A percentile compares a stretch with the other conserved stretches of the same genome.
phyloP scores from a whole-genome alignment of 192 early-diverging fungal genomes.

The Lunasporangiospora selenospora region DNA sequence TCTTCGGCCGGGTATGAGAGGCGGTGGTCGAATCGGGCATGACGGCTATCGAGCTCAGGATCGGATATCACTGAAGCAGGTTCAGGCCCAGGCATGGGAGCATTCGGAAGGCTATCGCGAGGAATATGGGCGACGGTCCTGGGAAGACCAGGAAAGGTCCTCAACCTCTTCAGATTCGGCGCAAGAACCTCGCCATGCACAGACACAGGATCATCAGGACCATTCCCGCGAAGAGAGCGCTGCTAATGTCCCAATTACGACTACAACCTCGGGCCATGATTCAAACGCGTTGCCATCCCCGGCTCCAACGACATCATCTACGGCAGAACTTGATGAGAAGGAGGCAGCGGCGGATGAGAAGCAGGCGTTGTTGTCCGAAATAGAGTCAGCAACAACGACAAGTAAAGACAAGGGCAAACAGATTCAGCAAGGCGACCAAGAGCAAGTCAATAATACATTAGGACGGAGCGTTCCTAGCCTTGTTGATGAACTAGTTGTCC shows the following conservation, averaged over 20 bases:
- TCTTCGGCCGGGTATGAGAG: conserved; percentile 9
- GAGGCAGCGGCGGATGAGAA: neutral
- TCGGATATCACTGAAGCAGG: conserved; percentile 9
- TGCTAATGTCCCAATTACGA: neutral
- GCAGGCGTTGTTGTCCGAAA: neutral
- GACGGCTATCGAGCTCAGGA: conserved; percentile 15
- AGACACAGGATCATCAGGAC: neutral
- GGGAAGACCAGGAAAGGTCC: neutral
- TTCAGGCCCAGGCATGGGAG: conserved; percentile 15
- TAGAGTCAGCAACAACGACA: neutral
- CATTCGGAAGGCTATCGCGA: conserved; percentile 8
- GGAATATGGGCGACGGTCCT: neutral
- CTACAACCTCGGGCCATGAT: neutral
- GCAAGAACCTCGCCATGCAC: neutral
- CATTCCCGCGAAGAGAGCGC: neutral
- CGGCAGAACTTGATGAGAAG: neutral
- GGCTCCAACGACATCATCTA: too few relatives aligned
- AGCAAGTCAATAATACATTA: neutral
- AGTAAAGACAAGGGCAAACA: neutral
- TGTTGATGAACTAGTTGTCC: conserved; percentile 12
- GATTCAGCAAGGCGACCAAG: neutral
- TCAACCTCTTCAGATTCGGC: too few relatives aligned
- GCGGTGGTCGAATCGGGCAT: conserved; percentile 9
- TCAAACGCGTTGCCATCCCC: too few relatives aligned
- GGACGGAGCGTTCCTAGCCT: neutral